Evolutionary conservation across 2,329 filamentous ascomycete species (phyloP).

Genomic region (Trichoderma citrinoviride): DNA sequence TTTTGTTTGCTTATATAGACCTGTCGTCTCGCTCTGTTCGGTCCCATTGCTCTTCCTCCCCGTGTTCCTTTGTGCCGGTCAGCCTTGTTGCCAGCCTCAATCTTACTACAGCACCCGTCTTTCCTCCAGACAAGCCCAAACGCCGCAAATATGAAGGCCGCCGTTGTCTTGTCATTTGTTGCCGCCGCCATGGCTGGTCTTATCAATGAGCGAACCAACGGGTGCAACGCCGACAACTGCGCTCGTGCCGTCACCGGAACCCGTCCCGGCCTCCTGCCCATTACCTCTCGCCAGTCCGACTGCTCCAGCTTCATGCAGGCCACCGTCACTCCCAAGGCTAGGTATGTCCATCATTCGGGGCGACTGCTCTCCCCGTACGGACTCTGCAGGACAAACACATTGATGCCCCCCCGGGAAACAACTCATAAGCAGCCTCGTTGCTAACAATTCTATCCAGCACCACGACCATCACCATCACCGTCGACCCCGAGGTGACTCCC

Average conservation of each 20-base stretch:
- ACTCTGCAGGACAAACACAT: too few species aligned
- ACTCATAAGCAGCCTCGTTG: not conserved
- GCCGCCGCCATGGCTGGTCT: conserved; percentile 38
- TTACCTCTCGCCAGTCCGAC: conserved; percentile 39
- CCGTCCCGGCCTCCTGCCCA: conserved; percentile 36
- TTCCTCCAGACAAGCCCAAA: not conserved
- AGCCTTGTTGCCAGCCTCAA: not conserved
- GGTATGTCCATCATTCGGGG: conserved; percentile 32
- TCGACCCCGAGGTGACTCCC: conserved; percentile 33
- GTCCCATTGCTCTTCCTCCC: not conserved
- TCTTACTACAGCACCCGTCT: not conserved
- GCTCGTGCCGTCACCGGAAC: conserved; percentile 47
- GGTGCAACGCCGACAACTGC: conserved; percentile 46
- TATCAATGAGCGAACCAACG: conserved; percentile 32
- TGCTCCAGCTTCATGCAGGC: conserved; percentile 43
- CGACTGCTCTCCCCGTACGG: too few species aligned
- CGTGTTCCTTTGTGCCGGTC: not conserved
- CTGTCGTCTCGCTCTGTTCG: not conserved
- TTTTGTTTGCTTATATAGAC: conserved; percentile 3
- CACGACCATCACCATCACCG: conserved; percentile 41
- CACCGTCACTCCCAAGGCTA: conserved; percentile 41
- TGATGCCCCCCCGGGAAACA: too few species aligned
- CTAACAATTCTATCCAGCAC: conserved; percentile 26
- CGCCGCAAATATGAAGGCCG: conserved; percentile 42
- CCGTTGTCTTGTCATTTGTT: conserved; percentile 39